Evolutionary conservation across 768 basidiomycete genomes (phyloP), one percentile per base, ranked within the genome.

Genomic region (Tephrocybe sp.): DNA sequence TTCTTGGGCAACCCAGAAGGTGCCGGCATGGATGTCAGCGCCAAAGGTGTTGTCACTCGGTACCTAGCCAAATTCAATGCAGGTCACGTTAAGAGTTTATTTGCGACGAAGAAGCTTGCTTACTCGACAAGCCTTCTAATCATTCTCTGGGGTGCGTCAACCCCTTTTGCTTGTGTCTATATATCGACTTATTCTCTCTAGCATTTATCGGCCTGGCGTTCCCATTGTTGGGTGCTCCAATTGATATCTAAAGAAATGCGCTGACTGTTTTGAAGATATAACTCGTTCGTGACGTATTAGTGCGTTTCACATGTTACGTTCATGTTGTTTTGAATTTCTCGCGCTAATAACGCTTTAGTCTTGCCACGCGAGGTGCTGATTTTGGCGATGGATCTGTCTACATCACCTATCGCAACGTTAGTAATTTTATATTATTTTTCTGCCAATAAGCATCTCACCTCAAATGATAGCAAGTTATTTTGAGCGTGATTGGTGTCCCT

Each of bases 151-250:
- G 73, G 76, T 75, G 46, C 30, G 68, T 9, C 18, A n/a, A n/a
- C n/a, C 35, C 5, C 43, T 50, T 32, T 11, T 41, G 35, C 22
- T n/a, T 35, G 11, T 44, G 21, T 22, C 13, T n/a, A 12, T 52
- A 35, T 7, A n/a, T 22, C 4, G 35, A 11, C 4, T 42, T 41
- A 40, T 31, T 28, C 12, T 19, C 26, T 30, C 53, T 54, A 87
- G 87, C 80, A 1, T 70, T 90, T 35, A 90, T 91, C 51, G 89
- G 88, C 6, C 74, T 90, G 12, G 87, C 87, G 2, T 89, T 84
- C 55, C 86, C 88, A 13, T 65, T 90, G 70, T 84, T 81, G 77
- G 81, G 30, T 61, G 71, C 69, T 44, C 78, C 79, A 56, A 44
- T 60, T 5, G 9, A 15, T 54, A 59, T 5, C 60, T 49, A 19